Conservation (phyloP, 257 asterid species). For the Rauvolfia tetraphylla region DNA sequence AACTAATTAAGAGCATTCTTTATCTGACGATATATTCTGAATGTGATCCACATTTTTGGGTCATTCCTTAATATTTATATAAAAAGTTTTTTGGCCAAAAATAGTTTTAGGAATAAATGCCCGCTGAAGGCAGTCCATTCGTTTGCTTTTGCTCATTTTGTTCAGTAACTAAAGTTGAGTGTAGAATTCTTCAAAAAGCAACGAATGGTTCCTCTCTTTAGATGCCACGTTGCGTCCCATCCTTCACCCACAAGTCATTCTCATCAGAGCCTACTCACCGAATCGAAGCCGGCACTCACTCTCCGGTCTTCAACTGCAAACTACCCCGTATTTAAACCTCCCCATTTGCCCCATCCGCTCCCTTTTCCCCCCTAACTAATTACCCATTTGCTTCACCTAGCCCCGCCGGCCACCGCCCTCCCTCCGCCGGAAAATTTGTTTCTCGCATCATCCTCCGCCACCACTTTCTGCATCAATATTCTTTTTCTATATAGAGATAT, state of each 20-base stretch:
- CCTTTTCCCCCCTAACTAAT: background rate
- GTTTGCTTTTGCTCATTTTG: no score
- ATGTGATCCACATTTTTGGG: no score
- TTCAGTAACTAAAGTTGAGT: no score
- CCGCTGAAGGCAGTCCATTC: no score
- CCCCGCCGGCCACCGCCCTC: background rate
- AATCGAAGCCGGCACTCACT: background rate
- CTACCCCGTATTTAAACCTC: background rate
- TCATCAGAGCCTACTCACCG: background rate
- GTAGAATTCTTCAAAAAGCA: no score
- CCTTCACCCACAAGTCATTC: constrained; percentile 2
- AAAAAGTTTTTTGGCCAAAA: no score
- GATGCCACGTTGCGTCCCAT: background rate
- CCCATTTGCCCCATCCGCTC: background rate
- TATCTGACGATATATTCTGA: no score
- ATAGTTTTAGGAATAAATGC: no score
- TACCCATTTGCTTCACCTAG: background rate
- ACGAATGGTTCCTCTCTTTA: no score
- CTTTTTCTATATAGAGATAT: background rate
- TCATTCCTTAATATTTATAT: no score
- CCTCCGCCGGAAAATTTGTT: background rate
- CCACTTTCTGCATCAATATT: background rate
- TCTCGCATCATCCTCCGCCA: background rate
- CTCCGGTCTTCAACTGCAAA: background rate
- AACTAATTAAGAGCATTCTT: no score